phyloP scores from a whole-genome alignment of 495 filamentous ascomycete species.

The Peziza echinospora region DNA sequence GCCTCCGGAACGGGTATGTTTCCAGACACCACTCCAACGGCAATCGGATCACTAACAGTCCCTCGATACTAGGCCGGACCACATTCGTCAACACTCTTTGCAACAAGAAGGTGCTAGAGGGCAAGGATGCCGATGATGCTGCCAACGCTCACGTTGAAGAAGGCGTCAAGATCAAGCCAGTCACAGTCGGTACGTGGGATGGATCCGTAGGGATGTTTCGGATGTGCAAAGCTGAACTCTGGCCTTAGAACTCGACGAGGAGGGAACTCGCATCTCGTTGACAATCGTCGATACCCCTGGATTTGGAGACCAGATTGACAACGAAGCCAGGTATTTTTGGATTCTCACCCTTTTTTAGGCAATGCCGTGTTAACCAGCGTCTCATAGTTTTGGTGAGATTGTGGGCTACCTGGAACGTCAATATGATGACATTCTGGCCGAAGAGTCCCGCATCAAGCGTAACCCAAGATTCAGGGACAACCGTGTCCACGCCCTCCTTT shows the following conservation, averaged over 20 bases:
- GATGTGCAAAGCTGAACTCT: slow-evolving; percentile 10
- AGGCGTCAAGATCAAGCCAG: slow-evolving; percentile 90
- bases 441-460: slow-evolving; percentile 99
- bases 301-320: slow-evolving; percentile 97
- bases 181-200: slow-evolving; percentile 98
- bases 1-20: slow-evolving; percentile 86
- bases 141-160: slow-evolving; percentile 79
- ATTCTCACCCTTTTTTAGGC: not conserved
- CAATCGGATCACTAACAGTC: not conserved
- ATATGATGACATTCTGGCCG: slow-evolving; percentile 96
- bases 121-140: slow-evolving; percentile 81
- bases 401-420: slow-evolving; percentile 93
- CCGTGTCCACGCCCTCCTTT: slow-evolving; percentile 89
- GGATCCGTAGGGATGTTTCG: no score
- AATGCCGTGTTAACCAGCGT: not conserved
- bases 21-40: no score
- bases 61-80: slow-evolving; percentile 58
- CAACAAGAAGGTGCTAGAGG: slow-evolving; percentile 68
- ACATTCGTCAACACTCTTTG: slow-evolving; percentile 99
- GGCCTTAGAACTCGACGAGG: slow-evolving; percentile 76
- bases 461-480: slow-evolving; percentile 98
- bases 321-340: slow-evolving; percentile 67
- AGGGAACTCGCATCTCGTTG: slow-evolving; percentile 90
- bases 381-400: slow-evolving; percentile 73
- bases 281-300: slow-evolving; percentile 97